Evolutionary conservation across 148 eudicot genomes (phyloP).

Genomic region (Spergularia marina): DNA sequence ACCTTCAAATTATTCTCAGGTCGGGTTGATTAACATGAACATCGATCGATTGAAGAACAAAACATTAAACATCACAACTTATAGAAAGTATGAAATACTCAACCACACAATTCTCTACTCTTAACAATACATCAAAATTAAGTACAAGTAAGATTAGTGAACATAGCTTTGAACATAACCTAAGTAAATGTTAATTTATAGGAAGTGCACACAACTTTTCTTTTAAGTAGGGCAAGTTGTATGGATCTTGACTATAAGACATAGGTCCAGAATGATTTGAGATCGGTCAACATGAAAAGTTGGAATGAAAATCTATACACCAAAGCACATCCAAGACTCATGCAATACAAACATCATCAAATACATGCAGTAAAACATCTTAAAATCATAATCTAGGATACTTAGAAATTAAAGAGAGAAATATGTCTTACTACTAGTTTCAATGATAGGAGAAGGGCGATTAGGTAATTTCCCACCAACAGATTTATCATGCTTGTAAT

Average conservation of each 20-base stretch:
- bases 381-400: background rate
- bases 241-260: background rate
- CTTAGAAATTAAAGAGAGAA: background rate
- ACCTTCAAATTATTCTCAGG: background rate
- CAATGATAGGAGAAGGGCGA: slow-evolving; percentile 42
- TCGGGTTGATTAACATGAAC: background rate
- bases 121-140: too few relatives aligned
- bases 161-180: too few relatives aligned
- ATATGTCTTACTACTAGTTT: slow-evolving; percentile 58
- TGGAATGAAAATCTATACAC: background rate
- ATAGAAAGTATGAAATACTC: too few relatives aligned
- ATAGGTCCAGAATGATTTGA: background rate
- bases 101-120: too few relatives aligned
- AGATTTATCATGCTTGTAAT: slow-evolving; percentile 41
- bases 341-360: background rate
- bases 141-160: too few relatives aligned
- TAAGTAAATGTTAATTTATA: background rate
- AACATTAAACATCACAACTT: too few relatives aligned
- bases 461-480: slow-evolving; percentile 36
- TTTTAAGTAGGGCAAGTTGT: background rate
- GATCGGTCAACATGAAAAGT: background rate
- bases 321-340: background rate
- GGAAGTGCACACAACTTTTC: background rate
- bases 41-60: too few relatives aligned
- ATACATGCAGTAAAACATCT: background rate